phyloP scores from a whole-genome alignment of 2,329 filamentous ascomycete genomes.

The Sporothrix humicola region DNA sequence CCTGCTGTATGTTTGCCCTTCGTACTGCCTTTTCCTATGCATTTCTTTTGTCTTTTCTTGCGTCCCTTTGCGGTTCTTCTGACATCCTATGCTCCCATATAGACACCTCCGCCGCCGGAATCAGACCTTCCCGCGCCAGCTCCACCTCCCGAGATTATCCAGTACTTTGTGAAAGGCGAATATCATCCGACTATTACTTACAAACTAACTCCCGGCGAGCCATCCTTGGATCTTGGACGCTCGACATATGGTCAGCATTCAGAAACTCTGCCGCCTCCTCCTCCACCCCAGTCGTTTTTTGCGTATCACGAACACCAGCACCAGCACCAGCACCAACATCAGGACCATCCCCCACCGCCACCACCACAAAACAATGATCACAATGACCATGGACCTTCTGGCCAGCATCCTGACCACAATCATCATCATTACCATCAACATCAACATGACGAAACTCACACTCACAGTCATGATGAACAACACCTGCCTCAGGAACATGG shows the following conservation, averaged over 20 bases:
- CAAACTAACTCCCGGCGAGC: slow-evolving; percentile 46
- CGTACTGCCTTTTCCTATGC: not conserved
- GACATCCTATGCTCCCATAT: not conserved
- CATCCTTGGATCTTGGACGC: slow-evolving; percentile 40
- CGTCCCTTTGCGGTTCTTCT: not conserved
- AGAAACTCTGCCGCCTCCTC: slow-evolving; percentile 39
- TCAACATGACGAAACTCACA: slow-evolving; percentile 29
- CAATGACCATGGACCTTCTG: slow-evolving; percentile 35
- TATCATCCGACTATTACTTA: slow-evolving; percentile 48
- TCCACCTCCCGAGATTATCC: slow-evolving; percentile 49
- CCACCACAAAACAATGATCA: slow-evolving; percentile 36
- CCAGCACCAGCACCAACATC: slow-evolving; percentile 32
- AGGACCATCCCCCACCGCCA: slow-evolving; percentile 33
- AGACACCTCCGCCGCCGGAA: slow-evolving; percentile 17
- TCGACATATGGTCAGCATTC: slow-evolving; percentile 43
- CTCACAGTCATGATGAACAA: slow-evolving; percentile 25
- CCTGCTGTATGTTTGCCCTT: slow-evolving; percentile 51
- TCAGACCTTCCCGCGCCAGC: slow-evolving; percentile 14
- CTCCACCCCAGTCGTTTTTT: slow-evolving; percentile 38
- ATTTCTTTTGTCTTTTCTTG: not conserved
- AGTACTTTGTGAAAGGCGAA: slow-evolving; percentile 62
- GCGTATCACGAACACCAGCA: slow-evolving; percentile 38
- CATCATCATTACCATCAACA: slow-evolving; percentile 34
- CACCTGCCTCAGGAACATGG: slow-evolving; percentile 27
- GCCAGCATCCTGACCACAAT: slow-evolving; percentile 38